Evolutionary conservation across 805 yeast genomes (phyloP).

Genomic region (Candida manassasensis): DNA sequence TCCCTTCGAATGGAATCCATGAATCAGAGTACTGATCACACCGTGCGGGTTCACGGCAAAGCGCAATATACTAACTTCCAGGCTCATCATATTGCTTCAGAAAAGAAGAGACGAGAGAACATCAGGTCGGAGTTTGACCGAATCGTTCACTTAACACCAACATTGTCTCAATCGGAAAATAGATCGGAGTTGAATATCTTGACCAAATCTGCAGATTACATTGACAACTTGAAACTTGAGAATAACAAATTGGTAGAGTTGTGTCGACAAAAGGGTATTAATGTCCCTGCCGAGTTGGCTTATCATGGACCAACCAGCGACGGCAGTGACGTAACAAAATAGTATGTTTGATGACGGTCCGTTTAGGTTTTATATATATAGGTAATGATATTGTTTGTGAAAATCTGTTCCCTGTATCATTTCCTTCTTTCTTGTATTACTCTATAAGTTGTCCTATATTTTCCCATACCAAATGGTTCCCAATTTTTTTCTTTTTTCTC

Average conservation of each 20-base stretch:
- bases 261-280: constrained; percentile 38
- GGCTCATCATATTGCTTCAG: constrained; percentile 80
- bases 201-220: constrained; percentile 55
- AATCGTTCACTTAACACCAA: constrained; percentile 72
- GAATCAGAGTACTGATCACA: too few relatives aligned
- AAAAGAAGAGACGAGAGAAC: constrained; percentile 81
- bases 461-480: too few relatives aligned
- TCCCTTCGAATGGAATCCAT: too few relatives aligned
- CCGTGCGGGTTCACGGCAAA: neutral
- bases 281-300: constrained; percentile 37
- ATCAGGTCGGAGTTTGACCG: constrained; percentile 78
- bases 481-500: too few relatives aligned
- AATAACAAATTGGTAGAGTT: constrained; percentile 41
- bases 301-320: constrained; percentile 22
- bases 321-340: constrained; percentile 10
- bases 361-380: too few relatives aligned
- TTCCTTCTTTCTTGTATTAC: too few relatives aligned
- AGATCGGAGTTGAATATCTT: constrained; percentile 77
- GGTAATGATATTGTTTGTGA: too few relatives aligned
- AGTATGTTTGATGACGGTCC: too few relatives aligned
- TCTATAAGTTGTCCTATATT: too few relatives aligned
- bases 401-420: too few relatives aligned
- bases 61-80: constrained; percentile 18
- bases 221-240: constrained; percentile 46
- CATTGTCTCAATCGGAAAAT: constrained; percentile 60